A percentile compares a stretch with the other conserved stretches of the same genome.
phyloP scores from a whole-genome alignment of 2,329 filamentous ascomycete species.

The Aspergillus fructus region DNA sequence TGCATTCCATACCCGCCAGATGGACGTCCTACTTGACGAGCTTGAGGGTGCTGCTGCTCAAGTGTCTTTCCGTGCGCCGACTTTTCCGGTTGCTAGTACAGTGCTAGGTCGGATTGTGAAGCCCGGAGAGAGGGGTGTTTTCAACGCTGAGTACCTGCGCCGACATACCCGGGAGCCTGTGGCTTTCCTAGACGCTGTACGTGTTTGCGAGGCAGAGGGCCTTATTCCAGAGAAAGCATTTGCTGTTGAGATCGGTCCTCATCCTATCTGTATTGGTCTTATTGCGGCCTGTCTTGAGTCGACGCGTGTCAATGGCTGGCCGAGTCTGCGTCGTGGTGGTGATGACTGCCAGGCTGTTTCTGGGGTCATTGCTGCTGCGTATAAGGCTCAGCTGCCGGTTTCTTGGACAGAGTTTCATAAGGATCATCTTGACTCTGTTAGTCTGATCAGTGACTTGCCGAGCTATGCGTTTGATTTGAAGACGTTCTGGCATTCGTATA shows the following conservation, averaged over 20 bases:
- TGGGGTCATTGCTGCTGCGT: neutral
- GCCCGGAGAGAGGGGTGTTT: conserved; percentile 51
- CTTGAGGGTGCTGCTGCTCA: conserved; percentile 14
- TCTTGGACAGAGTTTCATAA: conserved; percentile 7
- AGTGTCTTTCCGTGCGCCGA: conserved; percentile 59
- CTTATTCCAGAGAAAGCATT: conserved; percentile 62
- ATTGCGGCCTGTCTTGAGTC: conserved; percentile 61
- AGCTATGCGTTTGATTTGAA: conserved; percentile 8
- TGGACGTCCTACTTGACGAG: conserved; percentile 15
- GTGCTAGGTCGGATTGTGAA: conserved; percentile 48
- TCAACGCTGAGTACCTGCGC: conserved; percentile 63
- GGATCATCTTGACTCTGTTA: neutral
- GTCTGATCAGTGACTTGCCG: neutral
- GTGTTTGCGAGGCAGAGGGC: conserved; percentile 52
- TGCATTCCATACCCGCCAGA: conserved; percentile 44
- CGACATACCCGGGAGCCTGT: conserved; percentile 67
- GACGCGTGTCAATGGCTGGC: conserved; percentile 28
- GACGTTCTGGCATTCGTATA: conserved; percentile 9
- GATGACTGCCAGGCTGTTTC: conserved; percentile 3
- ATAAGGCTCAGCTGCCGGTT: neutral
- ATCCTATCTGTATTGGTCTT: conserved; percentile 68
- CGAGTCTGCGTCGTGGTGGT: neutral
- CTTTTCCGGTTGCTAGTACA: conserved; percentile 67
- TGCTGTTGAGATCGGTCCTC: conserved; percentile 73
- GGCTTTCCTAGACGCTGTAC: conserved; percentile 64